phyloP scores from a whole-genome alignment of 106 monocot species.

The Amphibolis antarctica region DNA sequence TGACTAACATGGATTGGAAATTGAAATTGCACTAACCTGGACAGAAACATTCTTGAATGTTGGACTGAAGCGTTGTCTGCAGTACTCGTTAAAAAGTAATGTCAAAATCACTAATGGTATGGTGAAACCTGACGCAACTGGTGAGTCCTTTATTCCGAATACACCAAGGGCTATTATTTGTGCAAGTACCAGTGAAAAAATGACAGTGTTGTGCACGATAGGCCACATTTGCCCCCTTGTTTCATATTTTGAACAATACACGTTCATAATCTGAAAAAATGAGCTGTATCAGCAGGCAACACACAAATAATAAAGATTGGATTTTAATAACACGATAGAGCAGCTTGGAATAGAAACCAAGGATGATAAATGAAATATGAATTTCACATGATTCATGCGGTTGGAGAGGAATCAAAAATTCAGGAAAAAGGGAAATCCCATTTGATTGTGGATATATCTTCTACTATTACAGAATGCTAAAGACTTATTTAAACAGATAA shows the following conservation, averaged over 20 bases:
- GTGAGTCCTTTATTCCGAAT: conserved; percentile 61
- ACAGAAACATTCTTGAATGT: conserved; percentile 54
- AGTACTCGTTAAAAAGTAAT: conserved; percentile 87
- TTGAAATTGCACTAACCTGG: conserved; percentile 30
- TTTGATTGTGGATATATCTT: no score
- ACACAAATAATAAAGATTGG: not conserved
- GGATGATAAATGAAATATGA: no score
- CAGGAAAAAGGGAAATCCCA: no score
- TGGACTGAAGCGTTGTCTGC: conserved; percentile 68
- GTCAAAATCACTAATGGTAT: conserved; percentile 75
- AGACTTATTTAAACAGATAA: no score
- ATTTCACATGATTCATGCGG: no score
- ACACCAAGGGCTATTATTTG: conserved; percentile 88
- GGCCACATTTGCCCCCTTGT: conserved; percentile 87
- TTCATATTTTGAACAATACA: conserved; percentile 75
- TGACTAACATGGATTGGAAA: not conserved
- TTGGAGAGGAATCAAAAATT: no score
- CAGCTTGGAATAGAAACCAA: no score
- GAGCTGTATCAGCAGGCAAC: not conserved
- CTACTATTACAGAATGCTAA: no score
- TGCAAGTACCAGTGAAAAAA: conserved; percentile 71
- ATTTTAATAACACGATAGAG: no score
- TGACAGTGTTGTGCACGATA: conserved; percentile 73
- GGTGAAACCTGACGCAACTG: conserved; percentile 59
- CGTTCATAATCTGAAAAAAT: conserved; percentile 63